Evolutionary conservation across 2,329 filamentous ascomycete species (phyloP).

Genomic region (Alternaria sp.): DNA sequence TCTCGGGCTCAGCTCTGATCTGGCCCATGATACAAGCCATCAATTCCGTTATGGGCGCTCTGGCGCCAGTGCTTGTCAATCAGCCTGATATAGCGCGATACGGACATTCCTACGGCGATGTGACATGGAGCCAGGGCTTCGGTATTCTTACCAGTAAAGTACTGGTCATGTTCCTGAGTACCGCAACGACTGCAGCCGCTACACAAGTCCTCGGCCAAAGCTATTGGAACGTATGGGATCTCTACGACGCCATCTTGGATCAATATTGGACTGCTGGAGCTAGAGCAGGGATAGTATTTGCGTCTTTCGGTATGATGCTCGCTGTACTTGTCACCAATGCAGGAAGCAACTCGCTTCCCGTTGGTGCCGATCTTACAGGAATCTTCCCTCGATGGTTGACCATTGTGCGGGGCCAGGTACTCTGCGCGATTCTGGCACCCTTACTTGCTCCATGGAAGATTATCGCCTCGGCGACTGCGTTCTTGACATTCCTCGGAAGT

Average conservation of each 20-base stretch:
- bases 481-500: conserved; percentile 36
- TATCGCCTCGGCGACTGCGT: conserved; percentile 25
- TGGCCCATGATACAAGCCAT: conserved; percentile 30
- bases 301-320: conserved; percentile 32
- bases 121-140: conserved; percentile 25
- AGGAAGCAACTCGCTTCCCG: conserved; percentile 33
- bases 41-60: conserved; percentile 28
- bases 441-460: conserved; percentile 35
- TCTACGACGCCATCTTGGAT: conserved; percentile 24
- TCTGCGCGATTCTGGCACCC: conserved; percentile 24
- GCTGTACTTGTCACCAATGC: conserved; percentile 35
- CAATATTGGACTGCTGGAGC: conserved; percentile 28
- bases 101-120: conserved; percentile 19
- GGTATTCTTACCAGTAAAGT: conserved; percentile 30
- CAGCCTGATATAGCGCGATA: conserved; percentile 32
- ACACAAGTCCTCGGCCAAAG: conserved; percentile 26
- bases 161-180: conserved; percentile 30
- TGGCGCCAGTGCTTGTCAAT: conserved; percentile 26
- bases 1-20: conserved; percentile 22
- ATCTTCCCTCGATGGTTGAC: conserved; percentile 35
- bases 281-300: conserved; percentile 36
- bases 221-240: conserved; percentile 34
- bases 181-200: conserved; percentile 15
- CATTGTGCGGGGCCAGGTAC: conserved; percentile 30
- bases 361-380: conserved; percentile 33